These are phyloP conservation scores for Candida orba DNA, from an alignment of 805 yeast species.

Conservation along the genomic window DNA sequence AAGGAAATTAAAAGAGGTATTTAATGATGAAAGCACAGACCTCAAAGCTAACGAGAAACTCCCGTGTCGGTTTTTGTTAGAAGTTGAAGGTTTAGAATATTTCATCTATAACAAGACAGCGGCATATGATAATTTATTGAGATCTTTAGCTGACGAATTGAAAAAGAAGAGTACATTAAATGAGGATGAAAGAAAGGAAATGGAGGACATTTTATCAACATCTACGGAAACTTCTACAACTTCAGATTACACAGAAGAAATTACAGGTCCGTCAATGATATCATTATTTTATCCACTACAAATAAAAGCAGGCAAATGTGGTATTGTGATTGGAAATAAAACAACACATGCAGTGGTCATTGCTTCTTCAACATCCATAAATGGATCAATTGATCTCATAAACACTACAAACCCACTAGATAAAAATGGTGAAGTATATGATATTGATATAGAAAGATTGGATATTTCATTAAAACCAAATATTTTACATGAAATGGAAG, in stretches of 20 bases:
- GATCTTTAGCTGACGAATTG: conserved; percentile 24
- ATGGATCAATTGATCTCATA: conserved; percentile 52
- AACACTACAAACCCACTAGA: conserved; percentile 48
- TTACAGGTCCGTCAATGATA: conserved; percentile 11
- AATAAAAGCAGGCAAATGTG: conserved; percentile 53
- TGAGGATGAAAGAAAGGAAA: conserved; percentile 10
- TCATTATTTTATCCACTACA: conserved; percentile 53
- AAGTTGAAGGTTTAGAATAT: conserved; percentile 71
- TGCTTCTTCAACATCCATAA: conserved; percentile 46
- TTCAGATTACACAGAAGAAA: neutral
- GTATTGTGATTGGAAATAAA: conserved; percentile 73
- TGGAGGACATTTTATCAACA: conserved; percentile 7
- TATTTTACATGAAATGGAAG: conserved; percentile 41
- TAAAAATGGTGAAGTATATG: conserved; percentile 39
- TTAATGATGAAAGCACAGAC: conserved; percentile 14
- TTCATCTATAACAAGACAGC: conserved; percentile 74
- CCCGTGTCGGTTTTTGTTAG: conserved; percentile 50
- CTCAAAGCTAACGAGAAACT: conserved; percentile 35
- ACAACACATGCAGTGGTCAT: conserved; percentile 69
- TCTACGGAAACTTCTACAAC: conserved; percentile 10
- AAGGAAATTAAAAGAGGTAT: conserved; percentile 12
- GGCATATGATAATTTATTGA: conserved; percentile 65
- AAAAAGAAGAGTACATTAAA: conserved; percentile 8
- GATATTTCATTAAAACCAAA: conserved; percentile 63
- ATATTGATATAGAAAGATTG: conserved; percentile 43